Evolutionary conservation across 1,139 yeast genomes (phyloP).

Genomic region (Barnettozyma hawaiiensis): DNA sequence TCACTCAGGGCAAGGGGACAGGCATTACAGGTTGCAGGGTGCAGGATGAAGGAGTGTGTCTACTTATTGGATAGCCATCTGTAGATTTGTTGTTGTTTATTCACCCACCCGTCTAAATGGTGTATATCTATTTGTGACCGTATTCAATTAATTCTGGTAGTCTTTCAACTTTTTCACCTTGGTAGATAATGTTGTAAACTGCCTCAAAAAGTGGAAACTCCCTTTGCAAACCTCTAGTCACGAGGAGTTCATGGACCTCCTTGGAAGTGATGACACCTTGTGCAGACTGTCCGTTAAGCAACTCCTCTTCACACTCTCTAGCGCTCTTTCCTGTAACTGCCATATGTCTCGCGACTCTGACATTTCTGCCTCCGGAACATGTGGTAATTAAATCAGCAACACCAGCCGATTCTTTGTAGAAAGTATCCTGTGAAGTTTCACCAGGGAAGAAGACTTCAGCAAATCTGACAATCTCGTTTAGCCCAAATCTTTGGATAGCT

Average conservation of each 20-base stretch:
- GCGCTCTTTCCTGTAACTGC: conserved; percentile 61
- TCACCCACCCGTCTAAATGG: too few relatives aligned
- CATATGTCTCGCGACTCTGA: conserved; percentile 72
- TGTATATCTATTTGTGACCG: neutral
- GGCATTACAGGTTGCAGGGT: too few relatives aligned
- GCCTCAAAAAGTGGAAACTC: conserved; percentile 82
- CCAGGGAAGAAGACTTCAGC: conserved; percentile 59
- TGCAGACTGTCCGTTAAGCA: conserved; percentile 82
- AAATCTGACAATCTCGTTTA: conserved; percentile 72
- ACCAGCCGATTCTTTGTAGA: conserved; percentile 83
- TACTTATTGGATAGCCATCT: too few relatives aligned
- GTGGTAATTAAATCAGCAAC: conserved; percentile 91
- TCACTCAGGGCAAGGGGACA: too few relatives aligned
- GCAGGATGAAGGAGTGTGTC: too few relatives aligned
- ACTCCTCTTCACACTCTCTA: conserved; percentile 65
- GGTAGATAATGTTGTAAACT: conserved; percentile 69
- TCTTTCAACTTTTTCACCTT: conserved; percentile 50
- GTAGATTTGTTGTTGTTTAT: too few relatives aligned
- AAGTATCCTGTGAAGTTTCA: conserved; percentile 42
- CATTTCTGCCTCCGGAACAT: conserved; percentile 88
- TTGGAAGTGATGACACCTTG: conserved; percentile 80
- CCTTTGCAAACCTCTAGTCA: conserved; percentile 44
- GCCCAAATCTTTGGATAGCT: conserved; percentile 85
- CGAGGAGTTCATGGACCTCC: conserved; percentile 76
- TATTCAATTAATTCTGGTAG: conserved; percentile 52